Percentiles rank a stretch among this genome's conserved stretches.
Evolutionary conservation across 2,329 filamentous ascomycete species (phyloP).

Genomic region (Zelopaecilomyces penicillatus): DNA sequence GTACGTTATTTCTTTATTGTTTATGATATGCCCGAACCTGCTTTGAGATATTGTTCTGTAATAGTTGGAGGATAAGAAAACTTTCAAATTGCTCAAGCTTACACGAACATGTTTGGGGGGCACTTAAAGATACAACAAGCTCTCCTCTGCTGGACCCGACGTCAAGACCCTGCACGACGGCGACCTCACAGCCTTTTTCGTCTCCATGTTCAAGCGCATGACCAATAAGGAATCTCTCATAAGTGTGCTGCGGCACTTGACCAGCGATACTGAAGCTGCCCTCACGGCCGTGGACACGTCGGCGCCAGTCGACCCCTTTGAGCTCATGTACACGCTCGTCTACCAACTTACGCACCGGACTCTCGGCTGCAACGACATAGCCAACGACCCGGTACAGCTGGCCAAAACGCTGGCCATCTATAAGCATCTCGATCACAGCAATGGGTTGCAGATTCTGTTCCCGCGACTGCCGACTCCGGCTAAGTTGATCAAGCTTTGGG

Average conservation of each 20-base stretch:
- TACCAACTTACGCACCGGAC: constrained; percentile 51
- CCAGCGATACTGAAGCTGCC: constrained; percentile 27
- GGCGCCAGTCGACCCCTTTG: constrained; percentile 38
- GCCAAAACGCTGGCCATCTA: constrained; percentile 36
- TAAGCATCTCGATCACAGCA: constrained; percentile 36
- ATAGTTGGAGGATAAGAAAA: no score
- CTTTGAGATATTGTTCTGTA: no score
- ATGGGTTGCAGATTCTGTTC: constrained; percentile 40
- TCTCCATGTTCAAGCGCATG: constrained; percentile 22
- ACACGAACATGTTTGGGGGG: no score
- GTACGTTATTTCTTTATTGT: constrained; percentile 15
- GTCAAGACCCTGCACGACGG: constrained; percentile 13
- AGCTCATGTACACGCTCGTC: constrained; percentile 42
- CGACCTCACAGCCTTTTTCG: constrained; percentile 18
- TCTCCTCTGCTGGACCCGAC: constrained; percentile 23
- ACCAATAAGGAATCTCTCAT: constrained; percentile 30
- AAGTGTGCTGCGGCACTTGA: constrained; percentile 31
- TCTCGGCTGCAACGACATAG: constrained; percentile 45
- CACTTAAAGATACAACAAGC: neutral
- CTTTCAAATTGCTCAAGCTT: no score
- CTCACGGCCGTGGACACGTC: constrained; percentile 1
- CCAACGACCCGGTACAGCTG: constrained; percentile 34
- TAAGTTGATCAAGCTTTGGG: constrained; percentile 34
- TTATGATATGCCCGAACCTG: no score
- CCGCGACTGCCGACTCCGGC: constrained; percentile 40